phyloP scores from a whole-genome alignment of 169 alveolate species.

The Toxoplasma gondii region DNA sequence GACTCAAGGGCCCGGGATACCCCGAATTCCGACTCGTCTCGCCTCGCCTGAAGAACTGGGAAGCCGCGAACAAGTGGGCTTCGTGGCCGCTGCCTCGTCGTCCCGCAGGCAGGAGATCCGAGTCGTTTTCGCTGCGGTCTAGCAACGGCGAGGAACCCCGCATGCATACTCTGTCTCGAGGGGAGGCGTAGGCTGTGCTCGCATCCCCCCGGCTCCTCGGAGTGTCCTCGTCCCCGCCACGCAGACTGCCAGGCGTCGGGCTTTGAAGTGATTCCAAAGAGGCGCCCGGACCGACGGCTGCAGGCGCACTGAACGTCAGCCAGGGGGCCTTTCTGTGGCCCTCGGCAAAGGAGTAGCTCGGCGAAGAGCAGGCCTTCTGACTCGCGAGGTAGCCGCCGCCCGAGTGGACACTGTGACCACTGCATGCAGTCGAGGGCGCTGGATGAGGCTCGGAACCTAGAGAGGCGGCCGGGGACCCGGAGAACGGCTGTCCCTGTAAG shows the following conservation, averaged over 20 bases:
- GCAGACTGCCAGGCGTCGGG: too few relatives aligned
- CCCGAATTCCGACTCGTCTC: too few relatives aligned
- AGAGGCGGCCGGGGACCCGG: not conserved
- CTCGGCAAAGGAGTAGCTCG: not conserved
- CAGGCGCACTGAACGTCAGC: not conserved
- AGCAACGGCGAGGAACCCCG: too few relatives aligned
- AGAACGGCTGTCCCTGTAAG: not conserved
- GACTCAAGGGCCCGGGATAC: too few relatives aligned
- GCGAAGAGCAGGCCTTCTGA: not conserved
- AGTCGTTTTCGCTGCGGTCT: not conserved
- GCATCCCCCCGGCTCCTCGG: too few relatives aligned
- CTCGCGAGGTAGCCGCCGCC: not conserved
- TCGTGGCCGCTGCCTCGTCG: not conserved
- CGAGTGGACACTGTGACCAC: not conserved
- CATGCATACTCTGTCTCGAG: too few relatives aligned
- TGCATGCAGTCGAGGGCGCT: not conserved
- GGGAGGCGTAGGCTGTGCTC: too few relatives aligned
- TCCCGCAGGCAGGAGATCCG: not conserved
- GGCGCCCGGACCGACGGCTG: not conserved
- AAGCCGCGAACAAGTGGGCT: not conserved
- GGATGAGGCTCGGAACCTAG: not conserved
- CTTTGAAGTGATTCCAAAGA: too few relatives aligned
- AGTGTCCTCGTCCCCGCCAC: too few relatives aligned
- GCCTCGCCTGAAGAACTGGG: too few relatives aligned
- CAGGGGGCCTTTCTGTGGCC: not conserved